Conservation (phyloP, 2,329 filamentous ascomycete species). For the Dichotomopilus funicola region DNA sequence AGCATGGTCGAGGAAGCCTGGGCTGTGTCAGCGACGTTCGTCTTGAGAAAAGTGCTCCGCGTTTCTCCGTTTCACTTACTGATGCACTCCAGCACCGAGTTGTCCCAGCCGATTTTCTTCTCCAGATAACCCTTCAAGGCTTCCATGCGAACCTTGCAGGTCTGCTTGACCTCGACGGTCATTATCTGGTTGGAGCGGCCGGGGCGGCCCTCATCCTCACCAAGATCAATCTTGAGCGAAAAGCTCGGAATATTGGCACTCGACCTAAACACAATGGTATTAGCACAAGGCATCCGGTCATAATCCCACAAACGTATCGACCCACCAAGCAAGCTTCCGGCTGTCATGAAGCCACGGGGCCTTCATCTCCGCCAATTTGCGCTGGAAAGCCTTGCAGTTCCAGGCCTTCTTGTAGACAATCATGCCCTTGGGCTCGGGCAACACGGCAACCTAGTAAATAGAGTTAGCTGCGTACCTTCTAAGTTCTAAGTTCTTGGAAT, state of each 20-base stretch:
- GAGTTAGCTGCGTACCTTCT: constrained; percentile 3
- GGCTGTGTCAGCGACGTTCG: neutral
- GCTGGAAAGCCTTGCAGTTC: constrained; percentile 56
- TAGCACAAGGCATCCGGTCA: too few relatives aligned
- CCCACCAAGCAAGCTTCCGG: constrained; percentile 72
- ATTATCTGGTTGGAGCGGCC: constrained; percentile 42
- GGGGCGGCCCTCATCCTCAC: constrained; percentile 47
- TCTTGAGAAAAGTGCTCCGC: neutral
- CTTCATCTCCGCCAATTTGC: constrained; percentile 42
- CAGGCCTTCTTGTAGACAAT: constrained; percentile 71
- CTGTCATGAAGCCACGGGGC: constrained; percentile 70
- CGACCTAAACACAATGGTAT: constrained; percentile 26
- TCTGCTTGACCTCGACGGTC: constrained; percentile 55
- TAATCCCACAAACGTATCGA: neutral
- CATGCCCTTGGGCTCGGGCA: constrained; percentile 55
- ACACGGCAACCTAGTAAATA: constrained; percentile 54
- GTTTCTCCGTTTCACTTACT: constrained; percentile 40
- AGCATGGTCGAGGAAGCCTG: constrained; percentile 80
- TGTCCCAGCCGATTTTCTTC: constrained; percentile 54
- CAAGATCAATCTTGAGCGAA: constrained; percentile 62
- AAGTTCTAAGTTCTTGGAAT: neutral
- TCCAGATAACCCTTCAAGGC: constrained; percentile 61
- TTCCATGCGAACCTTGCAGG: constrained; percentile 62
- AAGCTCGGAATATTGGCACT: constrained; percentile 37
- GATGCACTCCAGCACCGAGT: constrained; percentile 67